A percentile compares a stretch with the other conserved stretches of the same genome.
These are phyloP conservation scores for Actinomucor elegans DNA, from an alignment of 371 early-diverging fungal species.

Conservation along the genomic window DNA sequence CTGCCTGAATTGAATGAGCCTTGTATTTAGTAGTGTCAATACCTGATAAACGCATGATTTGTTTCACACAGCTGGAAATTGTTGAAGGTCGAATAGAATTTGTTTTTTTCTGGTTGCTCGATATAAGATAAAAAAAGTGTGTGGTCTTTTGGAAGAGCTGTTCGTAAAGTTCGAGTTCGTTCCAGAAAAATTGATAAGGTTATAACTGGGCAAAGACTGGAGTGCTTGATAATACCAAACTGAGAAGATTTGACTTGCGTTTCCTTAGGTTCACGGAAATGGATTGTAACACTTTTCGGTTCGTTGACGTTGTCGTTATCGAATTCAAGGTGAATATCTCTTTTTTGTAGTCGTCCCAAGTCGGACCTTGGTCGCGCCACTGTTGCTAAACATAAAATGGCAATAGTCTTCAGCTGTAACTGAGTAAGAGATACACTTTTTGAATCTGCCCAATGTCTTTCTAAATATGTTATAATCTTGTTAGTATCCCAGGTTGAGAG, in stretches of 20 bases:
- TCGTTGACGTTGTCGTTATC: too few species aligned
- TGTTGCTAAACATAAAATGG: conserved; percentile 4
- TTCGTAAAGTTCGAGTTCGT: too few species aligned
- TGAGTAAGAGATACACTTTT: background rate
- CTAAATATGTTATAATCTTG: background rate
- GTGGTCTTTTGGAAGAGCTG: too few species aligned
- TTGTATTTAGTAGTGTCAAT: conserved; percentile 2
- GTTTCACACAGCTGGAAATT: background rate
- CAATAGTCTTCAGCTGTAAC: conserved; percentile 3
- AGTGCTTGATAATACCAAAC: too few species aligned
- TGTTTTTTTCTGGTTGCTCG: background rate
- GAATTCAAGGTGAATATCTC: too few species aligned
- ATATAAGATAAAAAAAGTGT: too few species aligned
- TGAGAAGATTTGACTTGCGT: too few species aligned
- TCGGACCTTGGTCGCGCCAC: conserved; percentile 9
- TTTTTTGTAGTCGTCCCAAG: conserved; percentile 1
- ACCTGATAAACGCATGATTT: background rate
- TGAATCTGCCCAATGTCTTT: background rate
- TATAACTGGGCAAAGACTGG: too few species aligned
- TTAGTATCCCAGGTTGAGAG: background rate
- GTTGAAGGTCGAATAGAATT: background rate
- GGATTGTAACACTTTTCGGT: too few species aligned
- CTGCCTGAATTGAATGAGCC: background rate
- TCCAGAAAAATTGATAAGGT: too few species aligned
- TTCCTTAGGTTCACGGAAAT: too few species aligned